phyloP scores from a whole-genome alignment of 768 basidiomycete species.

The Tricholoma bakamatsutake region DNA sequence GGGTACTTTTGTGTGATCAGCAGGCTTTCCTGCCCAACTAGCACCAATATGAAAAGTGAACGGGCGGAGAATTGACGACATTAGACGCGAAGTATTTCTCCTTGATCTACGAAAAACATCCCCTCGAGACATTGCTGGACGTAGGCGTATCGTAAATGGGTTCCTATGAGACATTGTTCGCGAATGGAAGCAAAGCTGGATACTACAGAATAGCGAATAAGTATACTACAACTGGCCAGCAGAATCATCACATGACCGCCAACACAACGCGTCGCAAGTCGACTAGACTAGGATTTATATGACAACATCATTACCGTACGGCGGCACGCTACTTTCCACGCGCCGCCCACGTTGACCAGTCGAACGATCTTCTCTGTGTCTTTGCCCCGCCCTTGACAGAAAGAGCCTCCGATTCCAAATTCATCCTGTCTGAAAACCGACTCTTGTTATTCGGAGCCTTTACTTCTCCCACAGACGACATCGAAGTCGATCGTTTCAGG shows the following conservation, averaged over 20 bases:
- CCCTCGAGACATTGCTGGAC: conserved; percentile 8
- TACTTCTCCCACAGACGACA: not conserved
- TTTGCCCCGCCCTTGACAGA: not conserved
- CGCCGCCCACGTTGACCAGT: not conserved
- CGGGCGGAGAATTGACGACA: conserved; percentile 28
- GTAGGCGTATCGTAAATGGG: conserved; percentile 1
- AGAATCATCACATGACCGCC: conserved; percentile 11
- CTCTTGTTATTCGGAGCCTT: not conserved
- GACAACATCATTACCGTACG: not conserved
- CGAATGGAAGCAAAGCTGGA: not conserved
- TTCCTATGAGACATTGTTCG: conserved; percentile 5
- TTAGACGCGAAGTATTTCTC: conserved; percentile 6
- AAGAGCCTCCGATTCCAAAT: not conserved
- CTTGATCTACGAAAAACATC: conserved; percentile 11
- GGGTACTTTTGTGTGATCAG: conserved; percentile 26
- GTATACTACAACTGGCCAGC: no score
- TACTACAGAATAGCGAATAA: no score
- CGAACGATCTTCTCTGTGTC: not conserved
- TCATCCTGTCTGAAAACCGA: not conserved
- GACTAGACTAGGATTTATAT: no score
- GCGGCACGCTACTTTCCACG: not conserved
- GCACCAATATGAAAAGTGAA: conserved; percentile 74
- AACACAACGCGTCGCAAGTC: not conserved
- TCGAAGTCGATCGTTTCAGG: not conserved
- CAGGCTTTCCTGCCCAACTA: conserved; percentile 74